A percentile compares a stretch with the other conserved stretches of the same genome.
Evolutionary conservation across 768 basidiomycete genomes (phyloP).

Genomic region (Tulasnella sp.): DNA sequence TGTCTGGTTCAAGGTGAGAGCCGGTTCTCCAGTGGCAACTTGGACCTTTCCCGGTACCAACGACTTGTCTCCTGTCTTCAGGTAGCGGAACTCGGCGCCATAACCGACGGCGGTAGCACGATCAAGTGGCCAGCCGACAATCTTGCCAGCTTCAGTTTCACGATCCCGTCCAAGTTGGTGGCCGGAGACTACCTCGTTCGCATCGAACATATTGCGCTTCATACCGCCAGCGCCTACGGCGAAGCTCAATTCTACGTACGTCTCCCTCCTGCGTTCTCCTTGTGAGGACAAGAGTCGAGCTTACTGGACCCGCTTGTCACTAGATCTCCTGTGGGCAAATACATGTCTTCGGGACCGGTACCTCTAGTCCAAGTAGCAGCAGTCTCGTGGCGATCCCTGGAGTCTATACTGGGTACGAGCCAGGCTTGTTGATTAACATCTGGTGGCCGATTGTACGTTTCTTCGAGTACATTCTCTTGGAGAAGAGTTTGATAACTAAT

Average conservation of each 20-base stretch:
- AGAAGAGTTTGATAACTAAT: background rate
- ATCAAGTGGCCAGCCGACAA: conserved; percentile 19
- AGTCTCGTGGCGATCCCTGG: conserved; percentile 11
- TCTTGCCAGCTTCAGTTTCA: background rate
- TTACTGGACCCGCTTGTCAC: background rate
- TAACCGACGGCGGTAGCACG: conserved; percentile 21
- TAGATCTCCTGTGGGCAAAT: conserved; percentile 10
- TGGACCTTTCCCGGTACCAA: background rate
- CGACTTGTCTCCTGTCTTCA: background rate
- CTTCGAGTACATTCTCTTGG: background rate
- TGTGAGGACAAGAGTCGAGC: too few species aligned
- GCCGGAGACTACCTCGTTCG: conserved; percentile 24
- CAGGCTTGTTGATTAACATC: conserved; percentile 20
- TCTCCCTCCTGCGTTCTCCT: background rate
- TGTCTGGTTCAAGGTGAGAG: conserved; percentile 28
- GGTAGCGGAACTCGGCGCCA: conserved; percentile 18
- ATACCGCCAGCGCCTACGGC: conserved; percentile 7
- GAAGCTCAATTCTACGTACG: conserved; percentile 21
- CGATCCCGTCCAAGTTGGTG: background rate
- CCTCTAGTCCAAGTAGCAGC: background rate
- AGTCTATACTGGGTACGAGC: conserved; percentile 12
- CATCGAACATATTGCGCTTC: conserved; percentile 32
- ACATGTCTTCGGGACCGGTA: background rate
- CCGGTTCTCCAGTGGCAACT: too few species aligned
- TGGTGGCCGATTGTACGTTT: conserved; percentile 11